Base-by-base conservation (phyloP, 768 basidiomycete genomes). In the Hygrocybe punicea region DNA sequence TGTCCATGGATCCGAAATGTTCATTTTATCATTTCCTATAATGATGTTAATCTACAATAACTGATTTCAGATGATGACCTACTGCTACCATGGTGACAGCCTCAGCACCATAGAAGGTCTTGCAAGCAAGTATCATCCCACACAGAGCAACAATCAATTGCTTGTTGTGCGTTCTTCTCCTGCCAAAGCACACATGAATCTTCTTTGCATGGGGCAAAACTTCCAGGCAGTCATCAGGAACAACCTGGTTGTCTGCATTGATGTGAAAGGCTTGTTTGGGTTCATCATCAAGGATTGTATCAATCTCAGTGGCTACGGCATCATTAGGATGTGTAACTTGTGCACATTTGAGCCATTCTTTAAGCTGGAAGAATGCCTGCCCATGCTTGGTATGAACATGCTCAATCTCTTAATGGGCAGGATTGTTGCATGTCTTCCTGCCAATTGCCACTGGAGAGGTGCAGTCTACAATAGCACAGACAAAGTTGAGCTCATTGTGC, bases 121-220 rank as follows among this genome's bases (percentile, higher is more conserved):
- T 62, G 1, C 61, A 35, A 11, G 51, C 68, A 23, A 63, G 48
- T 39, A 70, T 65, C 9, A 69, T 42, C 3, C 68, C 66, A 58
- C 69, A 70, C 24, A 64, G 63, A 3, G 50, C 17, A 17, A 70
- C 67, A 11, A 63, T 44, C 29, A 69, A 53, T 50, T 70, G 60
- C 36, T 70, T 65, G 48, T 70, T 70, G 53, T 70, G 65, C 2
- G 67, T 68, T 3, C 62, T 58, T 23, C 62, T 17, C 1, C 60
- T 34, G 7, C 65, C 62, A 64, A 70, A 69, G 29, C 8, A 8
- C 4, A 8, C 29, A 29, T 29, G 29, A 29, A 29, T 8, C 29
- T 29, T 29, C 29, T 29, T 29, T 29, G 29, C 29, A 29, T 29
- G 29, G 29, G 29, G 29, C 29, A 29, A 29, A 29, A 29, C 29